Evolutionary conservation across 2,329 filamentous ascomycete species (phyloP).

Genomic region (Chaetothyriales sp.): DNA sequence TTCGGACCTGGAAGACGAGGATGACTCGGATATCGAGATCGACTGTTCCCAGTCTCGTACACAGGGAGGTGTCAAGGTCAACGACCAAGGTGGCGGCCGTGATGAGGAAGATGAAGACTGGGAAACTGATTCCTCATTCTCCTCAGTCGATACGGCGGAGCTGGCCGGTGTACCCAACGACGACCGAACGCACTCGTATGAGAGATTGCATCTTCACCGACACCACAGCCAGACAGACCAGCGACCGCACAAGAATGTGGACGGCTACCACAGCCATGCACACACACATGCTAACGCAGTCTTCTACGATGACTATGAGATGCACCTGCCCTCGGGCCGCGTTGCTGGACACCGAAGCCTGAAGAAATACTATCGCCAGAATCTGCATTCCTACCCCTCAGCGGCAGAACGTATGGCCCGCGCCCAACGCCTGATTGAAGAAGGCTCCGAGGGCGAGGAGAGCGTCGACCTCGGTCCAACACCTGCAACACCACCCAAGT

Average conservation of each 20-base stretch:
- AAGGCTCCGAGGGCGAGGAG: conserved; percentile 40
- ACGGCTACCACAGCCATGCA: conserved; percentile 70
- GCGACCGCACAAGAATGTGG: conserved; percentile 55
- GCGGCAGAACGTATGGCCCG: conserved; percentile 57
- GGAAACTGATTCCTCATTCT: conserved; percentile 90
- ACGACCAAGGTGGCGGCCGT: conserved; percentile 18
- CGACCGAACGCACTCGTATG: conserved; percentile 53
- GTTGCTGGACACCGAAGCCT: conserved; percentile 81
- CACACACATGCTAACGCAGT: conserved; percentile 61
- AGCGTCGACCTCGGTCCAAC: conserved; percentile 24
- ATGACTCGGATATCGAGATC: conserved; percentile 44
- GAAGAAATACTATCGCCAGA: conserved; percentile 81
- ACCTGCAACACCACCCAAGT: conserved; percentile 11
- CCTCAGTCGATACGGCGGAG: conserved; percentile 69
- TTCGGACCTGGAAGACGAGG: conserved; percentile 56
- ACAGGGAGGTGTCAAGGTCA: conserved; percentile 48
- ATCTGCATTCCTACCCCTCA: conserved; percentile 70
- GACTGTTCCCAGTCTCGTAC: conserved; percentile 34
- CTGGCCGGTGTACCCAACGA: conserved; percentile 66
- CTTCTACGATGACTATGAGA: conserved; percentile 83
- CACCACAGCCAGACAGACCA: conserved; percentile 61
- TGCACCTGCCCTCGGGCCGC: conserved; percentile 80
- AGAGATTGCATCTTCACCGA: conserved; percentile 54
- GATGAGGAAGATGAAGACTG: conserved; percentile 61
- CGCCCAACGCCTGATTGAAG: conserved; percentile 13